Evolutionary conservation across 169 alveolate species (phyloP).

Genomic region (Eimeria acervulina): DNA sequence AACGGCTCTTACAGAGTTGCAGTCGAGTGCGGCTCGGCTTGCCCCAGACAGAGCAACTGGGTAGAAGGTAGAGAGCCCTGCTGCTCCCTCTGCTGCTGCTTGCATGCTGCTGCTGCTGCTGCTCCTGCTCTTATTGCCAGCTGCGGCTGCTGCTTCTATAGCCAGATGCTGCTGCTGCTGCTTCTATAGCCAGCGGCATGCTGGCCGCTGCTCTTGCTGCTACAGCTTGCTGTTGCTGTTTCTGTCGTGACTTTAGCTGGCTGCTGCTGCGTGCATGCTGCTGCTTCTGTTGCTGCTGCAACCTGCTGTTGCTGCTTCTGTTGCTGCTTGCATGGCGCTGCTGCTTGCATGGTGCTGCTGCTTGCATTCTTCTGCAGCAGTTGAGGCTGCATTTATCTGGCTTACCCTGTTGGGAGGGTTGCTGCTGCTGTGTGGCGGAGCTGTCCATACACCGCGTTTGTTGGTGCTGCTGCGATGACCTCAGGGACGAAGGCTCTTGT

Average conservation of each 20-base stretch:
- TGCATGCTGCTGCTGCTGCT: constrained; percentile 41
- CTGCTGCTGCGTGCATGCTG: background rate
- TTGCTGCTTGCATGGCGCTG: background rate
- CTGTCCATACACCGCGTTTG: background rate
- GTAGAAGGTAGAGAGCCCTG: background rate
- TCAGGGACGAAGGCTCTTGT: constrained; percentile 31
- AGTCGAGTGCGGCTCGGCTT: constrained; percentile 12
- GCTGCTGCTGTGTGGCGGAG: background rate
- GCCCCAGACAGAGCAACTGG: constrained; percentile 53
- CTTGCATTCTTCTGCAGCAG: background rate
- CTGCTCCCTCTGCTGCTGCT: too few species aligned
- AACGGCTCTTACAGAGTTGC: constrained; percentile 42
- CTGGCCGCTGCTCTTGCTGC: background rate
- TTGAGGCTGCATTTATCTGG: background rate
- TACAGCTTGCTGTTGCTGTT: background rate
- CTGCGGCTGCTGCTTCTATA: background rate
- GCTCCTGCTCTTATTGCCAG: too few species aligned
- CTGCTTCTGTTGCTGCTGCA: background rate
- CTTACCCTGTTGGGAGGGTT: background rate
- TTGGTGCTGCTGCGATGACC: background rate
- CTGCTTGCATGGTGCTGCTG: constrained; percentile 7
- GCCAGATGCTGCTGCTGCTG: background rate
- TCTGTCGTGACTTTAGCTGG: background rate
- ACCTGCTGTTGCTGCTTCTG: too few species aligned
- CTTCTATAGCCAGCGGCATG: background rate